Evolutionary conservation across 768 basidiomycete species (phyloP).

Genomic region (Lenzites betulinus): DNA sequence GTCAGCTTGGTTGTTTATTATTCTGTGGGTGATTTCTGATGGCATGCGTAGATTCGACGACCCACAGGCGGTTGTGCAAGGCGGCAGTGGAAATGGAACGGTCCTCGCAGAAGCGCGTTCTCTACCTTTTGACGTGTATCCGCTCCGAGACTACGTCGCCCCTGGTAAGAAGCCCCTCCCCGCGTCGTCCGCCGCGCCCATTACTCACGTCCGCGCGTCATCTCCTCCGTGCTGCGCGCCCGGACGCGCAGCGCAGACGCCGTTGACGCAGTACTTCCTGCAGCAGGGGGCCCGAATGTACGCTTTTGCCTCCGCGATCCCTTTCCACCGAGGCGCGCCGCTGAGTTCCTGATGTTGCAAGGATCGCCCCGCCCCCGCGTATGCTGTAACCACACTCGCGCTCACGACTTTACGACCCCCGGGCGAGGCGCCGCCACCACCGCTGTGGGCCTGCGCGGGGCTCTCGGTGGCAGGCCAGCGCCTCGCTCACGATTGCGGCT

Average conservation of each 20-base stretch:
- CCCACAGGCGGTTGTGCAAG: constrained; percentile 48
- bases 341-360: constrained; percentile 28
- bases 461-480: constrained; percentile 2
- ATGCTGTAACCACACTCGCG: not conserved
- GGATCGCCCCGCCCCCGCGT: constrained; percentile 24
- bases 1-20: constrained; percentile 45
- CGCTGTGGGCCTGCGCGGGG: too few relatives aligned
- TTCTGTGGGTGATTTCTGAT: not conserved
- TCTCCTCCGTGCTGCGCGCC: constrained; percentile 9
- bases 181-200: constrained; percentile 1
- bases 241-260: constrained; percentile 44
- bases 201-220: constrained; percentile 19
- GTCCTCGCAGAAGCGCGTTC: constrained; percentile 75
- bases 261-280: constrained; percentile 58
- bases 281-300: constrained; percentile 60
- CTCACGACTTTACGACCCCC: not conserved
- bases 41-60: constrained; percentile 45
- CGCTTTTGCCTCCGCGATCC: constrained; percentile 43
- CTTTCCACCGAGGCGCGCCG: constrained; percentile 21
- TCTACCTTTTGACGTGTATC: constrained; percentile 74
- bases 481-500: not conserved
- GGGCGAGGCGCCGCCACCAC: not conserved
- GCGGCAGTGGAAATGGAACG: constrained; percentile 52
- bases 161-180: constrained; percentile 58
- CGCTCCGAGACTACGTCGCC: constrained; percentile 73